Evolutionary conservation across 2,329 filamentous ascomycete genomes (phyloP).

Genomic region (Neopestalotiopsis rosae): DNA sequence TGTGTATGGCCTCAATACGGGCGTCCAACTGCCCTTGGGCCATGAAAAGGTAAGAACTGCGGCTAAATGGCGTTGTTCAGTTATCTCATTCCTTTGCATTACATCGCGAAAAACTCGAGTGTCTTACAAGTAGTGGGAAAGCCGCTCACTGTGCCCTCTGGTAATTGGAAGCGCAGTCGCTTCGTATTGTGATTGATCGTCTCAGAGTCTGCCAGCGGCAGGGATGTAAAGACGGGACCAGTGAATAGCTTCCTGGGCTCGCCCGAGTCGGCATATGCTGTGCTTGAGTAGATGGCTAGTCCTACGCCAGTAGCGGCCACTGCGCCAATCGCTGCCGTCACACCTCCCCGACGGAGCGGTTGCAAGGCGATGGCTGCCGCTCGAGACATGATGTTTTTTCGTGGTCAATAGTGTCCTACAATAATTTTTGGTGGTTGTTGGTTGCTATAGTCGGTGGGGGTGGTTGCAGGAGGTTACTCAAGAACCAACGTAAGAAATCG

Average conservation of each 20-base stretch:
- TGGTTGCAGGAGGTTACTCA: neutral
- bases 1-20: conserved; percentile 70
- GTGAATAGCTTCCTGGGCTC: conserved; percentile 38
- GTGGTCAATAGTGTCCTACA: neutral
- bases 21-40: conserved; percentile 61
- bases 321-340: conserved; percentile 13
- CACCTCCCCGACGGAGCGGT: conserved; percentile 11
- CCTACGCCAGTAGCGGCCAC: conserved; percentile 29
- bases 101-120: too few relatives aligned
- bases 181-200: conserved; percentile 65
- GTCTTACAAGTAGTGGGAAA: conserved; percentile 53
- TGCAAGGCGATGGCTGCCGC: neutral
- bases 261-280: conserved; percentile 32
- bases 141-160: conserved; percentile 52
- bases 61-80: conserved; percentile 34
- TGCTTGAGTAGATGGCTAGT: conserved; percentile 28
- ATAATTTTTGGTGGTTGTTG: neutral
- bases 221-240: conserved; percentile 48
- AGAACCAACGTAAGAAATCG: neutral
- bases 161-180: conserved; percentile 60
- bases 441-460: neutral
- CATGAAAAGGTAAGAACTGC: conserved; percentile 66
- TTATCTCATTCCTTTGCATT: neutral
- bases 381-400: conserved; percentile 4
- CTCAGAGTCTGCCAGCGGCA: conserved; percentile 57